phyloP scores from a whole-genome alignment of 371 early-diverging fungal genomes.

The Saksenaea vasiformis region DNA sequence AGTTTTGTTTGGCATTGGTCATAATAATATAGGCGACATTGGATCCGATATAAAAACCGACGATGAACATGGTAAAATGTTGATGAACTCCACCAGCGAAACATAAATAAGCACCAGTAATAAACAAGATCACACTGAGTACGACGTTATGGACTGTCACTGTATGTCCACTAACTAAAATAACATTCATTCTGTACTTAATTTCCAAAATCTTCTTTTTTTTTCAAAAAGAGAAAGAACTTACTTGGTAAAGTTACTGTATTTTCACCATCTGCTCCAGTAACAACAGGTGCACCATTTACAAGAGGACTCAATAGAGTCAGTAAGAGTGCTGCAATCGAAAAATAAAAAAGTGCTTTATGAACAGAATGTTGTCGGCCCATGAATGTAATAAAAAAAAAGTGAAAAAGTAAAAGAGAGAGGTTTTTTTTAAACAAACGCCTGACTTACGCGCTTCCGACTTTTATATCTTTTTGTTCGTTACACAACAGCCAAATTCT shows the following conservation, averaged over 20 bases:
- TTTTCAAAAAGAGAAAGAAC: too few species aligned
- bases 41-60: conserved; percentile 57
- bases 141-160: conserved; percentile 54
- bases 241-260: conserved; percentile 3
- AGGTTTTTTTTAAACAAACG: neutral
- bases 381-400: neutral
- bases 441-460: neutral
- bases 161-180: conserved; percentile 38
- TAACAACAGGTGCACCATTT: neutral
- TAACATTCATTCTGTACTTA: too few species aligned
- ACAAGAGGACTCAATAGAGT: neutral
- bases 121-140: conserved; percentile 52
- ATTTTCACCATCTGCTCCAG: conserved; percentile 1
- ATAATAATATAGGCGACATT: conserved; percentile 57
- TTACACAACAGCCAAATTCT: neutral
- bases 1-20: conserved; percentile 49
- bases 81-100: conserved; percentile 54
- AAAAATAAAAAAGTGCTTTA: conserved; percentile 3
- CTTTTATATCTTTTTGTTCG: neutral
- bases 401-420: neutral
- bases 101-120: conserved; percentile 50
- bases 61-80: conserved; percentile 61
- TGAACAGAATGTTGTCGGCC: neutral
- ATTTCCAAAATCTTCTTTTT: too few species aligned
- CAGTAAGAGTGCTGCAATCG: neutral